Base-by-base conservation (phyloP, 805 yeast species). In the Grigorovia jiainica region DNA sequence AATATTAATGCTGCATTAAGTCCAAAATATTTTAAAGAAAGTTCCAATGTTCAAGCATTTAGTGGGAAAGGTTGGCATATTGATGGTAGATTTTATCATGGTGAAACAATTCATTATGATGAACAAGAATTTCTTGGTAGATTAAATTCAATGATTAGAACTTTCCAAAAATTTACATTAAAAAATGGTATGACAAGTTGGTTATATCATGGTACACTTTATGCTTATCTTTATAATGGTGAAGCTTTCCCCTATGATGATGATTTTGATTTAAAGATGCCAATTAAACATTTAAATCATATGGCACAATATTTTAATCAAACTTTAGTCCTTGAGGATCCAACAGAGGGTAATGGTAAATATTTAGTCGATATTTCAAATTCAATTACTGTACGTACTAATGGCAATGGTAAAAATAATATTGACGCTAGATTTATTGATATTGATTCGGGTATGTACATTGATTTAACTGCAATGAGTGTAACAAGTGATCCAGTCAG, bases 351-450 rank as follows among this genome's bases (percentile, higher is more conserved):
- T 1, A 67, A 72, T 51, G 82, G 83, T 1, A 67, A 72, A 41
- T 79, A 71, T 53, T 68, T 74, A 41, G 45, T 78, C 34, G 76
- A 65, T 73, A 53, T 63, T 39, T 71, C 77, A 3, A 58, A 71
- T 11, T 70, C 70, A 13, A 62, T 78, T 10, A 75, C 84, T 2
- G 71, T 72, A 40, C 65, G 89, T 53, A 58, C 54, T 0, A 69
- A 71, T 41, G 83, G 78, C 1, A 78, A 75, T 49, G 82, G 81
- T 1, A 52, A 59, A 18, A 79, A 80, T 53, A 76, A 77, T 50
- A 80, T 82, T 35, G 85, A 80, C 60, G 89, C 83, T 0, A 63
- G 90, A 40, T 79, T 82, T 51, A 76, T 82, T 44, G 89, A 82
- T 56, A 65, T 77, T 13, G 82, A 78, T 48, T 70, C 79, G 7